Percentiles rank a stretch among this genome's conserved stretches.
Evolutionary conservation across 139 green algal genomes (phyloP).

Genomic region (Limnomonas spitsbergensis): DNA sequence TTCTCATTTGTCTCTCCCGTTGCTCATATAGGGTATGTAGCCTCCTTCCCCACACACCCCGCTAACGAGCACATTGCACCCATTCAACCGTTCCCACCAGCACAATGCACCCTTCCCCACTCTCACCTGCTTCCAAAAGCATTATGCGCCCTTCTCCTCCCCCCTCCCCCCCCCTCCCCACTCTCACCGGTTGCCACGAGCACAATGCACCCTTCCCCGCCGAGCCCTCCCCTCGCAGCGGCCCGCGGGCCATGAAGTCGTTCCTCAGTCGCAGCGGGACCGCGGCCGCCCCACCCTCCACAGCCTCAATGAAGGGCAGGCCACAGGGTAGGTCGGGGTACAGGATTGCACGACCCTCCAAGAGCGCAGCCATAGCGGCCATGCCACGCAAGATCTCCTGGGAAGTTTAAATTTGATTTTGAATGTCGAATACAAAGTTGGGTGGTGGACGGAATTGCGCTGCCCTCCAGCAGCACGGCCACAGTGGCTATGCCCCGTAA

Average conservation of each 20-base stretch:
- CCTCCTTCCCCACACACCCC: too few relatives aligned
- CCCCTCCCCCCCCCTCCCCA: too few relatives aligned
- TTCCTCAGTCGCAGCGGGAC: background rate
- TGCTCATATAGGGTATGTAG: too few relatives aligned
- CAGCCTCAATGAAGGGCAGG: constrained; percentile 1
- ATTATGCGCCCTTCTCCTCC: background rate
- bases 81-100: background rate
- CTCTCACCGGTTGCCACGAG: background rate
- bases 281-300: too few relatives aligned
- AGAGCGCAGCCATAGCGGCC: background rate
- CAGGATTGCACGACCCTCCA: background rate
- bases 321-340: background rate
- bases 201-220: background rate
- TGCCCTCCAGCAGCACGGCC: background rate
- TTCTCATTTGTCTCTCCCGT: too few relatives aligned
- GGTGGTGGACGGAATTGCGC: background rate
- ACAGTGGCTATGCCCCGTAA: too few relatives aligned
- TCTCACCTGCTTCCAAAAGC: background rate
- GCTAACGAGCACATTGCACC: background rate
- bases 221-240: background rate
- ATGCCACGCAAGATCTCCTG: constrained; percentile 2
- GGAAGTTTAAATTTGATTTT: too few relatives aligned
- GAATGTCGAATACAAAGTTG: too few relatives aligned
- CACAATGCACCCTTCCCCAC: background rate
- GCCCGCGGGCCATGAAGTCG: background rate